Evolutionary conservation across 371 early-diverging fungal genomes (phyloP).

Genomic region (Saksenaea oblongispora): DNA sequence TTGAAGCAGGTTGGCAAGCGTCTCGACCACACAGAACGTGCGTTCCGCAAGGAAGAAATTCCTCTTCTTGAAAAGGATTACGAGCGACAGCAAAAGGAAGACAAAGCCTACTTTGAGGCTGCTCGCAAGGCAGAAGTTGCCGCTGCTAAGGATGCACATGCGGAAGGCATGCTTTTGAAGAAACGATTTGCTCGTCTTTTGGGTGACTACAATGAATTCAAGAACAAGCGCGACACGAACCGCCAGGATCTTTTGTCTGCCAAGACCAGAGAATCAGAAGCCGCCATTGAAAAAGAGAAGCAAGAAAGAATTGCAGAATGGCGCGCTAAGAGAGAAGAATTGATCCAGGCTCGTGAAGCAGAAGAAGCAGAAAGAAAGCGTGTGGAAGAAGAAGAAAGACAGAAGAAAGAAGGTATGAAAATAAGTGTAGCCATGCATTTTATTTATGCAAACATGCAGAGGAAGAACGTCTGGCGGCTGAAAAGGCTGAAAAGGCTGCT

Average conservation of each 20-base stretch:
- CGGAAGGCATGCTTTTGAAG: conserved; percentile 78
- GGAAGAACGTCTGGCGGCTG: conserved; percentile 30
- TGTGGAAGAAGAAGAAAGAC: conserved; percentile 43
- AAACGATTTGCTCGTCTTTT: conserved; percentile 76
- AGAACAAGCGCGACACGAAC: conserved; percentile 57
- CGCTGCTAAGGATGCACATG: conserved; percentile 65
- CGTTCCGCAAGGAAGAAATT: conserved; percentile 93
- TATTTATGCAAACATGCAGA: conserved; percentile 13
- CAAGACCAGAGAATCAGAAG: conserved; percentile 50
- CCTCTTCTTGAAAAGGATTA: conserved; percentile 91
- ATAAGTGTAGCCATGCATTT: background rate
- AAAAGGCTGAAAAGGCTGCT: conserved; percentile 31
- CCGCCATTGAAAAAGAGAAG: conserved; percentile 73
- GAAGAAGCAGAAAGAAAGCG: conserved; percentile 43
- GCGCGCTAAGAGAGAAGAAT: conserved; percentile 40
- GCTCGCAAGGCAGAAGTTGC: conserved; percentile 70
- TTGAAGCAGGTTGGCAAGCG: conserved; percentile 77
- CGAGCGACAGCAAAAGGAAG: conserved; percentile 84
- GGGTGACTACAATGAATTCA: conserved; percentile 75
- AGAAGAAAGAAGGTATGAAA: conserved; percentile 27
- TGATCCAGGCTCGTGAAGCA: conserved; percentile 33
- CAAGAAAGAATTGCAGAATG: conserved; percentile 54
- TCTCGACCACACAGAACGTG: conserved; percentile 95
- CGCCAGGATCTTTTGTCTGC: conserved; percentile 56
- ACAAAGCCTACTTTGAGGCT: conserved; percentile 79